Percentiles rank a stretch among this genome's conserved stretches.
phyloP scores from a whole-genome alignment of 75 land plant genomes.

The Picea sitchensis region DNA sequence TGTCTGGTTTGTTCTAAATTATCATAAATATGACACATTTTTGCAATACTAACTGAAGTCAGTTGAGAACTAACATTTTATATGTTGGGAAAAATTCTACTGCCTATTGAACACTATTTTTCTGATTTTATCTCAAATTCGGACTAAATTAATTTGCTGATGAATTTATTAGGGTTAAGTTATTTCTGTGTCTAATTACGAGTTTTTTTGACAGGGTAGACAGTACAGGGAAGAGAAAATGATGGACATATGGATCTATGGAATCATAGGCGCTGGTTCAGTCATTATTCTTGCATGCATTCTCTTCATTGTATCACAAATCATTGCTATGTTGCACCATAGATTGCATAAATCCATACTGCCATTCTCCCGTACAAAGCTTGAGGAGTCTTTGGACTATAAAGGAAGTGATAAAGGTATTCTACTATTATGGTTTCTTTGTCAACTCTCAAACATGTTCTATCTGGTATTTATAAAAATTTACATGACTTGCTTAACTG shows the following conservation, averaged over 20 bases:
- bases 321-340: neutral
- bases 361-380: slow-evolving; percentile 3
- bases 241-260: slow-evolving; percentile 6
- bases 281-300: slow-evolving; percentile 10
- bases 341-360: slow-evolving; percentile 2
- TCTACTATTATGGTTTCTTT: neutral
- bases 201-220: neutral
- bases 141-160: neutral
- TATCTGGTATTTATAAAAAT: neutral
- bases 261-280: slow-evolving; percentile 5
- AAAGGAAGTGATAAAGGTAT: slow-evolving; percentile 7
- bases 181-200: neutral
- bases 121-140: neutral
- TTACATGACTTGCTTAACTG: neutral
- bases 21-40: neutral
- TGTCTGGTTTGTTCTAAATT: neutral
- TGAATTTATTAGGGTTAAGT: neutral
- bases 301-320: neutral
- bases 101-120: neutral
- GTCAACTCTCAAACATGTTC: neutral
- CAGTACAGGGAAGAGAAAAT: neutral
- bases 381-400: slow-evolving; percentile 4
- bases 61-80: neutral
- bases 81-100: neutral
- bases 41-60: neutral